A percentile compares a stretch with the other conserved stretches of the same genome.
These are phyloP conservation scores for Botryotinia convoluta DNA, from an alignment of 2,329 filamentous ascomycete species.

Conservation along the genomic window DNA sequence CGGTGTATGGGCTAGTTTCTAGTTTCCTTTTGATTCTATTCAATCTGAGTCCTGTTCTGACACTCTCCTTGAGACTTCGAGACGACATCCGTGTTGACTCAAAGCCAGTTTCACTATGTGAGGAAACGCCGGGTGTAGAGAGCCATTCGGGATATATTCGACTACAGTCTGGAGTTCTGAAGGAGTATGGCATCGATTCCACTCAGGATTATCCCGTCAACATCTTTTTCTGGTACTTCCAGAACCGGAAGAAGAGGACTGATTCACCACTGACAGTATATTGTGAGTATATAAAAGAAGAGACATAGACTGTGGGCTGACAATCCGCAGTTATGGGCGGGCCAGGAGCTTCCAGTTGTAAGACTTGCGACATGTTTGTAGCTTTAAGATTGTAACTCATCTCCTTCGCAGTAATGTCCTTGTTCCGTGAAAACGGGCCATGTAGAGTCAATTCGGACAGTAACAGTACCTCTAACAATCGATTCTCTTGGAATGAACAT, in stretches of 20 bases:
- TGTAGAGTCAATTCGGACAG: slow-evolving; percentile 41
- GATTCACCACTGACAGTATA: slow-evolving; percentile 54
- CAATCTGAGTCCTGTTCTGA: too few relatives aligned
- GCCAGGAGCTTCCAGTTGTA: slow-evolving; percentile 46
- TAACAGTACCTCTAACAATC: slow-evolving; percentile 45
- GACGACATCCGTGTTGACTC: not conserved
- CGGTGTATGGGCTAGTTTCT: too few relatives aligned
- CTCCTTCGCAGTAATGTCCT: slow-evolving; percentile 44
- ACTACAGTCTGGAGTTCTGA: slow-evolving; percentile 19
- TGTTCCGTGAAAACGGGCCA: slow-evolving; percentile 57
- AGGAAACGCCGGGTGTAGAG: slow-evolving; percentile 24
- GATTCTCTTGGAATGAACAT: slow-evolving; percentile 61
- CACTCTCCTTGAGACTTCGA: too few relatives aligned
- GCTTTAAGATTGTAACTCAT: not conserved
- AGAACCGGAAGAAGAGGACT: slow-evolving; percentile 44
- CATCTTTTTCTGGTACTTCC: slow-evolving; percentile 43
- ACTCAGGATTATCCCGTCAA: slow-evolving; percentile 21
- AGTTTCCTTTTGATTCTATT: too few relatives aligned
- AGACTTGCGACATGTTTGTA: not conserved
- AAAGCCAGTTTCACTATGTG: slow-evolving; percentile 20
- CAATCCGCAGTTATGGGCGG: slow-evolving; percentile 53
- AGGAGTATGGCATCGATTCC: slow-evolving; percentile 8
- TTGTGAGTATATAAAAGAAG: slow-evolving; percentile 33
- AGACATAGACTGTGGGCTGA: not conserved
- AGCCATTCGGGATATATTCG: slow-evolving; percentile 24